phyloP scores from a whole-genome alignment of 225 moss, liverwort and hornwort genomes.

The Rhytidiadelphus loreus region DNA sequence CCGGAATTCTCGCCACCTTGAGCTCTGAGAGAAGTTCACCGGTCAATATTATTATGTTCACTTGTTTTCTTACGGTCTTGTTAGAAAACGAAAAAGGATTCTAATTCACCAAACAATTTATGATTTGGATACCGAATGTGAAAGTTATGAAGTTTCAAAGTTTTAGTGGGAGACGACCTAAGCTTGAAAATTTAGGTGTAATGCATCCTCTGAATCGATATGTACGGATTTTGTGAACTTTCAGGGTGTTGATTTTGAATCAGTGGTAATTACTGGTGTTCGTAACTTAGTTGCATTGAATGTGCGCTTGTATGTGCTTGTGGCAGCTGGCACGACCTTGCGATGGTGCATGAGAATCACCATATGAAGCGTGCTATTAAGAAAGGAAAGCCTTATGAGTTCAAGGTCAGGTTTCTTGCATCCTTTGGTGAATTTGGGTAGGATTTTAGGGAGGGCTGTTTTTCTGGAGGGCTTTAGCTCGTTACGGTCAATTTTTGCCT shows the following conservation, averaged over 20 bases:
- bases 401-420: slow-evolving; percentile 38
- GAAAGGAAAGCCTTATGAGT: slow-evolving; percentile 66
- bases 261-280: neutral
- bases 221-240: neutral
- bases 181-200: neutral
- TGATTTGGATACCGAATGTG: neutral
- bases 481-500: neutral
- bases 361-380: slow-evolving; percentile 63
- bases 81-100: neutral
- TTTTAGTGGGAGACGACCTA: neutral
- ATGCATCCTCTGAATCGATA: neutral
- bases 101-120: neutral
- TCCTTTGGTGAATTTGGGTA: neutral
- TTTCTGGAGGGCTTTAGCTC: neutral
- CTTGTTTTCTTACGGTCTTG: neutral
- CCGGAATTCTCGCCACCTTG: neutral
- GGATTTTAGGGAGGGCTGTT: neutral
- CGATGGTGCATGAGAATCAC: slow-evolving; percentile 95
- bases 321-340: slow-evolving; percentile 90
- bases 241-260: neutral
- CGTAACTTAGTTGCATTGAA: neutral
- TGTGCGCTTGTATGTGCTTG: neutral
- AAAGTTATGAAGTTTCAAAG: neutral
- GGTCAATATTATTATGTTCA: neutral
- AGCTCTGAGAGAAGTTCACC: neutral